A percentile compares a stretch with the other conserved stretches of the same genome.
These are phyloP conservation scores for Termitomyces titanicus DNA, from an alignment of 768 basidiomycete genomes.

Conservation along the genomic window DNA sequence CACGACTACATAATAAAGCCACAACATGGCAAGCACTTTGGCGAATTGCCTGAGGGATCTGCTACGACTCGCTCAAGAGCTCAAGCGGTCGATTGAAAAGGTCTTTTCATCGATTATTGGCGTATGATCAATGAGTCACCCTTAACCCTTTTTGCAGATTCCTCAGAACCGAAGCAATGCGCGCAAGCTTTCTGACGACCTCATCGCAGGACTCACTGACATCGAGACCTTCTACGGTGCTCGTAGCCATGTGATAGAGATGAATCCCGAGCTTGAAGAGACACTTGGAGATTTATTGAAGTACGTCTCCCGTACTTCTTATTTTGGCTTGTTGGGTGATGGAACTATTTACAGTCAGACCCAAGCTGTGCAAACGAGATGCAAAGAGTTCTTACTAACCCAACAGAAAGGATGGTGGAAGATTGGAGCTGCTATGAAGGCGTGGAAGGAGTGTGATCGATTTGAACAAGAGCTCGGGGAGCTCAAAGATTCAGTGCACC, in stretches of 20 bases:
- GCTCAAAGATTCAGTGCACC: constrained; percentile 9
- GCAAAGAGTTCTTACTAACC: background rate
- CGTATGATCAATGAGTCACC: background rate
- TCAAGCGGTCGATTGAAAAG: constrained; percentile 9
- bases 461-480: constrained; percentile 6
- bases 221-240: constrained; percentile 10
- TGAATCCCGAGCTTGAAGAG: constrained; percentile 4
- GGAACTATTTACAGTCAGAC: background rate
- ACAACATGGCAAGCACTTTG: constrained; percentile 2
- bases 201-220: constrained; percentile 5
- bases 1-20: no score
- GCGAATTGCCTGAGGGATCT: constrained; percentile 2
- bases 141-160: background rate
- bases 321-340: background rate
- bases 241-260: constrained; percentile 4
- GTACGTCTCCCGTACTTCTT: background rate
- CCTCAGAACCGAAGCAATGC: constrained; percentile 9
- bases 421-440: constrained; percentile 5
- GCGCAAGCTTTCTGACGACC: constrained; percentile 7
- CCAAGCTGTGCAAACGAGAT: background rate
- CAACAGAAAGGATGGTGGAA: constrained; percentile 4
- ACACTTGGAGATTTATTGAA: background rate
- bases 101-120: background rate
- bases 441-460: constrained; percentile 6
- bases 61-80: constrained; percentile 5